Base-by-base conservation (phyloP, 1,284 basidiomycete genomes). In the Tilletia caries region DNA sequence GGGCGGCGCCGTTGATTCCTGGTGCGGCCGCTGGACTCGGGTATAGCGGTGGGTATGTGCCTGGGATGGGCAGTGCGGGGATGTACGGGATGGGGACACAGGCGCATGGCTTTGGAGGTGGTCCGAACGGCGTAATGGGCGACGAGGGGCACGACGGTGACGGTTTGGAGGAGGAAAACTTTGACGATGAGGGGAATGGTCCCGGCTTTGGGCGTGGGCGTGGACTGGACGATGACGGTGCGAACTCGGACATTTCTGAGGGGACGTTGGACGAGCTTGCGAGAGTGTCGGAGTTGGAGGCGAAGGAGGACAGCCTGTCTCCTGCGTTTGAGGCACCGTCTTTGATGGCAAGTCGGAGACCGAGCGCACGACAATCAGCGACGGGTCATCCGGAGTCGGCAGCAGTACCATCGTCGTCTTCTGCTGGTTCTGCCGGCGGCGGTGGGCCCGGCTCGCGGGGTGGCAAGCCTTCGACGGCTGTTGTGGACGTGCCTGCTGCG, bases 251-350 rank as follows among this genome's bases (percentile, higher is more conserved):
- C 32, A 12, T 62, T 6, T 62, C 58, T 41, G 73, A 78, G 43
- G 75, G 70, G 1, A 76, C 75, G 2, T 66, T 78, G n/a, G 76
- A 79, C 54, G 76, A 76, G 68, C 70, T 77, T 15, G 71, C 75
- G 23, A 48, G 75, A 18, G n/a, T 76, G 43, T 76, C 75, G 23
- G 74, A 71, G 66, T 20, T 75, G 18, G 71, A 78, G 18, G 69
- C 70, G 34, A 68, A 25, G 1, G 72, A 72, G 6, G 58, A 62
- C 13, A 29, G 12, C 15, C 20, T 10, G 10, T 33, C 58, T 37
- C 33, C 58, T 62, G 8, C 29, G 10, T 41, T 41, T 41, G 37
- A 41, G 37, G 8, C 37, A 15, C 37, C 37, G 37, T 15, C 37
- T 41, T 41, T 41, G 37, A 10, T 15, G 37, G 15, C 37, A 41